phyloP scores from a whole-genome alignment of 768 basidiomycete species.

The Boletus barrowsii region DNA sequence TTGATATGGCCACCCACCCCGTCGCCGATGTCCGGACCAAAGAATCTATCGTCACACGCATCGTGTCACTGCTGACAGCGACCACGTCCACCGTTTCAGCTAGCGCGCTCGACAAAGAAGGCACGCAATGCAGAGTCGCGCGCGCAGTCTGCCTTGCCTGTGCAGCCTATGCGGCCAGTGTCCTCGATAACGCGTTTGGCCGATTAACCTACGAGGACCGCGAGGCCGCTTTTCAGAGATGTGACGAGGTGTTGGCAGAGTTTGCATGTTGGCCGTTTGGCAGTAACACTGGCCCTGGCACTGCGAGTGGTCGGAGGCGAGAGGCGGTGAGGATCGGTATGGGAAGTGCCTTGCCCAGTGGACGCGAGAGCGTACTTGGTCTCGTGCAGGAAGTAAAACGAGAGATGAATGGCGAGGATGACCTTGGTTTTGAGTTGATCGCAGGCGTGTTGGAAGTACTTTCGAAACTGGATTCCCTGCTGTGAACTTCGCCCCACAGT shows the following conservation, averaged over 20 bases:
- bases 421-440: constrained; percentile 85
- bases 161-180: constrained; percentile 91
- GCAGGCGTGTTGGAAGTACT: constrained; percentile 93
- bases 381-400: constrained; percentile 70
- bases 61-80: constrained; percentile 75
- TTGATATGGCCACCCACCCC: constrained; percentile 99
- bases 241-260: constrained; percentile 91
- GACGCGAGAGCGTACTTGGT: constrained; percentile 69
- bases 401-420: constrained; percentile 71
- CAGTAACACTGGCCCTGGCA: constrained; percentile 32
- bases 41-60: constrained; percentile 75
- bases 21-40: constrained; percentile 92
- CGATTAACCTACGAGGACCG: constrained; percentile 88
- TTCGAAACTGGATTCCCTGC: constrained; percentile 78
- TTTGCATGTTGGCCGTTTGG: constrained; percentile 91
- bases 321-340: constrained; percentile 50
- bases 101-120: constrained; percentile 70
- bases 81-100: constrained; percentile 79
- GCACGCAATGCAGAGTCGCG: constrained; percentile 73
- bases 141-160: constrained; percentile 86
- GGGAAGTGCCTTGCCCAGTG: constrained; percentile 49
- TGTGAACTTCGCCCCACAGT: constrained; percentile 17
- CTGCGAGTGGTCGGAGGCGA: constrained; percentile 39
- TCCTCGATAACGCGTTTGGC: constrained; percentile 91
- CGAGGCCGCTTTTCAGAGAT: constrained; percentile 89